phyloP scores from a whole-genome alignment of 176 grass and related monocot species.

The Leersia perrieri region DNA sequence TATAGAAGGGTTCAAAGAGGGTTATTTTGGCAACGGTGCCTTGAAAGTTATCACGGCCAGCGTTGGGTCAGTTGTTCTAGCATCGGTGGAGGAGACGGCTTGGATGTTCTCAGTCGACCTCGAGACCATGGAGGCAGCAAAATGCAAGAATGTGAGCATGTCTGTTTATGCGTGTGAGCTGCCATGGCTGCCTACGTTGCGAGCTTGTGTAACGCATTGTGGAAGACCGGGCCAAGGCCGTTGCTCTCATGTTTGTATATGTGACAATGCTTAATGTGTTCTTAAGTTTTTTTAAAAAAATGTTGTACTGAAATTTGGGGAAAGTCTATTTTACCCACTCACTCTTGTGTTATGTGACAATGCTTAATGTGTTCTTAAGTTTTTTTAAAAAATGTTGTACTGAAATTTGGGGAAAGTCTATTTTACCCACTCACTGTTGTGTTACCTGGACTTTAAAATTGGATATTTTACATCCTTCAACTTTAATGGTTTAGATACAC shows the following conservation, averaged over 20 bases:
- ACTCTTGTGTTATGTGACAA: no score
- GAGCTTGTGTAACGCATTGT: not conserved
- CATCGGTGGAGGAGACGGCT: not conserved
- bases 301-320: no score
- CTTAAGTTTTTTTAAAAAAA: no score
- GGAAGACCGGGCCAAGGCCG: not conserved
- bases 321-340: no score
- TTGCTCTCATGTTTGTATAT: not conserved
- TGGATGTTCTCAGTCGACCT: constrained; percentile 13
- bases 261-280: not conserved
- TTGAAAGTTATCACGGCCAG: not conserved
- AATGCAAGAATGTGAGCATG: not conserved
- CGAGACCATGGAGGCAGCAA: not conserved
- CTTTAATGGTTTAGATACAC: no score
- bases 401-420: no score
- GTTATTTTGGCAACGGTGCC: not conserved
- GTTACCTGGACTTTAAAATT: no score
- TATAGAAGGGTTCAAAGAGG: not conserved
- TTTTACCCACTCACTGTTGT: no score
- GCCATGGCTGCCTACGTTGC: not conserved
- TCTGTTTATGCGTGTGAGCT: not conserved
- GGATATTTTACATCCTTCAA: no score
- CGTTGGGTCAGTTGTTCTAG: not conserved
- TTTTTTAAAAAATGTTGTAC: no score
- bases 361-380: no score